These are phyloP conservation scores for Xylaria longipes DNA, from an alignment of 495 filamentous ascomycete genomes.

Conservation along the genomic window DNA sequence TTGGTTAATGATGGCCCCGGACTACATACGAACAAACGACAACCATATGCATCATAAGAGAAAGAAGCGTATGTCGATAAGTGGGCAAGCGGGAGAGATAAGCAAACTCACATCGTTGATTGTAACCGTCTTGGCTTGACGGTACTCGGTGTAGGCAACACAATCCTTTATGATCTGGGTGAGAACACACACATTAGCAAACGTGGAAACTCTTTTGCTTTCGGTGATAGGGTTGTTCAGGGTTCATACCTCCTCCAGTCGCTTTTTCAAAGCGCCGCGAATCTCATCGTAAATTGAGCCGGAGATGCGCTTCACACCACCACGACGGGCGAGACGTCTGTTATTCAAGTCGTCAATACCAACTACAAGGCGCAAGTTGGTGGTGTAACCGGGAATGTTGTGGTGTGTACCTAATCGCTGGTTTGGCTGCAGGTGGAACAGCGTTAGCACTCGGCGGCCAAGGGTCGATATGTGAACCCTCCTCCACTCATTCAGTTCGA, in stretches of 20 bases:
- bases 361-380: not conserved
- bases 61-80: not conserved
- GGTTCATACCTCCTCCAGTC: conserved; percentile 58
- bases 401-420: conserved; percentile 64
- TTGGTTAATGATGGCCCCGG: not conserved
- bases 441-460: conserved; percentile 24
- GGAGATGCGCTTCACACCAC: conserved; percentile 78
- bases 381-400: not conserved
- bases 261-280: conserved; percentile 58
- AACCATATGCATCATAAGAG: not conserved
- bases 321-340: conserved; percentile 79
- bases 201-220: not conserved
- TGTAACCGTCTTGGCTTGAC: conserved; percentile 64
- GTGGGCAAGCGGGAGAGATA: not conserved
- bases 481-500: not conserved
- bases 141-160: conserved; percentile 59
- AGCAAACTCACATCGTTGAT: conserved; percentile 64
- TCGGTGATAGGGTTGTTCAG: not conserved
- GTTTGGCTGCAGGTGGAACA: conserved; percentile 56
- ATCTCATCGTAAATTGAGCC: conserved; percentile 73
- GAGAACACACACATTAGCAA: conserved; percentile 5
- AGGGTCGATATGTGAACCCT: not conserved
- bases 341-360: conserved; percentile 8
- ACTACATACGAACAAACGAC: not conserved
- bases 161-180: conserved; percentile 60